Base-by-base conservation (phyloP, 345 rosid genomes). In the Ceriops tagal region DNA sequence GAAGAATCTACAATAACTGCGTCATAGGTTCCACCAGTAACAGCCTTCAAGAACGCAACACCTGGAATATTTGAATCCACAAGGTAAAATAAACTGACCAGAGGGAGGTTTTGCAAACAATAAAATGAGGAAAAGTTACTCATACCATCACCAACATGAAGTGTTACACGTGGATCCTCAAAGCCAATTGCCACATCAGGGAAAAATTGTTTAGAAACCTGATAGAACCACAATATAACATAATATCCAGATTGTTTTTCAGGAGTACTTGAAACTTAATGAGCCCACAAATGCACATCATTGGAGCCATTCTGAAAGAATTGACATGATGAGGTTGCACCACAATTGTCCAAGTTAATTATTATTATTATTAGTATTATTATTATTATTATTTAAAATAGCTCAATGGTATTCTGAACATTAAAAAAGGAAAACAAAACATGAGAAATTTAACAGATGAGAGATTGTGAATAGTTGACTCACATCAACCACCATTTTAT, bases 1-100 rank as follows among this genome's bases (percentile, higher is more conserved):
- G 98, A 93, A 6, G 98, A 93, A 77, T 93, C 98, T 73, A 93
- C 98, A 22, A 93, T 89, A 69, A 93, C 58, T 21, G 96, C 98
- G 76, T 93, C 98, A 68, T 93, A 93, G 53, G 96, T 88, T 71
- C 92, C 98, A 71, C 75, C 87, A 53, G 87, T 77, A 56, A 81
- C 92, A 56, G 80, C 88, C 81, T 87, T 91, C 82, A 93, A 74
- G 72, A 91, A 93, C 6, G 91, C 97, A 78, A 91, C 97, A 53
- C 97, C 97, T 93, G 76, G 65, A 82, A 65, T 53, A 61, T 57
- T 72, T 53, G 43, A 61, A 66, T 4, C 4, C 22, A 56, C n/a
- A 46, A 8, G 59, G 59, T 47, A 35, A 20, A 30, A 55, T 59
- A 26, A 28, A 63, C 51, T 69, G 20, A 31, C 52, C 10, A 22